Evolutionary conservation across 495 filamentous ascomycete genomes (phyloP), one percentile per base, ranked within the genome.

Genomic region (Penicillium canescens): DNA sequence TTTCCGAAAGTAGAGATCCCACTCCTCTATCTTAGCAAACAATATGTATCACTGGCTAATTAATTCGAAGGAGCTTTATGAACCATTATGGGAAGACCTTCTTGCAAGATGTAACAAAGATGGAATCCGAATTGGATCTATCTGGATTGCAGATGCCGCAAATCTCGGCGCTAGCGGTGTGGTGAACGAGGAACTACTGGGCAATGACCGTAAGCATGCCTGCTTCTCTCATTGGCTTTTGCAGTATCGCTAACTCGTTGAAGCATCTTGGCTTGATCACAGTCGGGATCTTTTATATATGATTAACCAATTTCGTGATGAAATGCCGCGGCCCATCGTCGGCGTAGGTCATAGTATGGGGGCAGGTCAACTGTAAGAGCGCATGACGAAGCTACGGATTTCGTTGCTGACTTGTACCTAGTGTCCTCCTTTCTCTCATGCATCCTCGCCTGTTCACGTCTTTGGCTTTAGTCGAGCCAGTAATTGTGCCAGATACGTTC

Each of bases 291-390:
- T 95, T 1, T 74, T 90, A 12, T 79, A 86, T 59, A 80, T 93
- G 74, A 71, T 89, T 63, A 92, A 93, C 70, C 75, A 77, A 35
- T 89, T 92, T 68, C 86, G 86, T 16, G 61, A 71, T 3, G 59
- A 85, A 43, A 91, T 95, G 82, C 81, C 85, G 3, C 82, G 86
- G 4, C 90, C 91, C 1, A 64, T 94, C 8, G 69, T 93, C 47
- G 90, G 89, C 14, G 64, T 96, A 1, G 91, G 83, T 13, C 91
- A 96, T 72, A 90, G 85, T 60, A 87, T 89, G 78, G 91, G 91
- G 57, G 86, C 76, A 46, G 77, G 78, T 52, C 77, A 84, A 44
- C 74, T 91, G 56, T 71, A 33, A 14, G 66, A 50, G 3, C 9
- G 10, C 36, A 0, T 20, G 28, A 16, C 23, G 16, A 14, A 6